Conservation (phyloP, 192 early-diverging fungal species). For the Glomus cerebriforme region DNA sequence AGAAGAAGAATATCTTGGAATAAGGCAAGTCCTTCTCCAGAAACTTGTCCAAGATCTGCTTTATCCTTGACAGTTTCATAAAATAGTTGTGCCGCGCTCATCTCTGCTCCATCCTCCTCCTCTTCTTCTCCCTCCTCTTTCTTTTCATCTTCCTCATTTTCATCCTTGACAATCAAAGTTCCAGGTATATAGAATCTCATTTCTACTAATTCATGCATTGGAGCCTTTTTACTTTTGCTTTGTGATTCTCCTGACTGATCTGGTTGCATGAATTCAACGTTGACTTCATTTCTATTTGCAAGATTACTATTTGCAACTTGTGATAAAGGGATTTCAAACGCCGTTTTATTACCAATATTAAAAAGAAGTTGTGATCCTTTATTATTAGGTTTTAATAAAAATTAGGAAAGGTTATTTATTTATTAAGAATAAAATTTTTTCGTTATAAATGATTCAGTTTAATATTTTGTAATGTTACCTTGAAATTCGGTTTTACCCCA, state of each 20-base stretch:
- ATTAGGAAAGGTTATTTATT: neutral
- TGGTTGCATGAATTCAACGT: slow-evolving; percentile 82
- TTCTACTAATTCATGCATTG: slow-evolving; percentile 84
- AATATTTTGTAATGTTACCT: slow-evolving; percentile 39
- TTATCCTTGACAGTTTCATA: slow-evolving; percentile 91
- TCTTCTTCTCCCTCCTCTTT: slow-evolving; percentile 51
- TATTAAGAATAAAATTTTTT: neutral
- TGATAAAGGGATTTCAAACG: slow-evolving; percentile 90
- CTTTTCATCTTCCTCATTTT: slow-evolving; percentile 46
- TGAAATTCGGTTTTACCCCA: slow-evolving; percentile 92
- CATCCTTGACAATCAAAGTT: slow-evolving; percentile 57
- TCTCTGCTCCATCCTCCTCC: slow-evolving; percentile 56
- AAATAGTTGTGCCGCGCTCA: slow-evolving; percentile 72
- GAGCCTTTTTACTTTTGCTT: slow-evolving; percentile 50
- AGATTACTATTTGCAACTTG: slow-evolving; percentile 86
- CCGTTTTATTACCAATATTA: slow-evolving; percentile 76
- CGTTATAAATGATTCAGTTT: too few relatives aligned
- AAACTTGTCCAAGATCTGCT: slow-evolving; percentile 83
- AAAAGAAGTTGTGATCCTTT: slow-evolving; percentile 73
- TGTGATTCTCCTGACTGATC: slow-evolving; percentile 47
- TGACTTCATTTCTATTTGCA: slow-evolving; percentile 89
- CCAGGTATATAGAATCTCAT: slow-evolving; percentile 93
- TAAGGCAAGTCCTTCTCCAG: slow-evolving; percentile 85
- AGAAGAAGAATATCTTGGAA: slow-evolving; percentile 90
- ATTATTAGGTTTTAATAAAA: neutral